phyloP scores from a whole-genome alignment of 768 basidiomycete species.

The Flagelloscypha sp. region DNA sequence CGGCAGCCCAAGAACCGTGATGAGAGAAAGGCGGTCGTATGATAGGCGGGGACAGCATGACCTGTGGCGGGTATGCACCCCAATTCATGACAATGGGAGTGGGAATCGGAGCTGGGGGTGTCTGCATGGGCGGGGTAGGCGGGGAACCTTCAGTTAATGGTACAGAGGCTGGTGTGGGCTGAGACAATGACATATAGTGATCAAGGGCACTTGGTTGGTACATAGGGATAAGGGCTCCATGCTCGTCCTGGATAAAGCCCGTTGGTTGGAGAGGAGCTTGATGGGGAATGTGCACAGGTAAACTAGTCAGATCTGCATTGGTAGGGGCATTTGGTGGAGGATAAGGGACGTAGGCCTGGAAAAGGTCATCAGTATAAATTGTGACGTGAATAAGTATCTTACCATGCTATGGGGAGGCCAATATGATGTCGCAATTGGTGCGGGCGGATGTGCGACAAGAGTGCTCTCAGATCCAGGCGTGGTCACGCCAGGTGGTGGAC shows the following conservation, averaged over 20 bases:
- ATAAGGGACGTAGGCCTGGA: conserved; percentile 44
- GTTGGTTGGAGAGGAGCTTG: conserved; percentile 57
- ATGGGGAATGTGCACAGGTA: conserved; percentile 11
- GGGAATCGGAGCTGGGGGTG: no score
- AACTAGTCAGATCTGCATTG: conserved; percentile 11
- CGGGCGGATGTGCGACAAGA: conserved; percentile 24
- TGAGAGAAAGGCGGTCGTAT: no score
- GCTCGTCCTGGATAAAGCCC: conserved; percentile 66
- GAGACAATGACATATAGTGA: conserved; percentile 52
- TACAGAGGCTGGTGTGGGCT: conserved; percentile 17
- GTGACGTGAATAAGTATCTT: conserved; percentile 1
- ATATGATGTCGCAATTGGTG: no score
- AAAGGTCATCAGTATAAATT: conserved; percentile 3
- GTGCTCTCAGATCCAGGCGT: conserved; percentile 24
- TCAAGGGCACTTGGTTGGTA: conserved; percentile 66
- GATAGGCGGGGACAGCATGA: no score
- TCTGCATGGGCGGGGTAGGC: no score
- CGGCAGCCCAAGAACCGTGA: no score
- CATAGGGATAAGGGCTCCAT: conserved; percentile 62
- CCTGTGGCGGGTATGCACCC: no score
- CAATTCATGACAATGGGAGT: no score
- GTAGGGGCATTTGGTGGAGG: conserved; percentile 28
- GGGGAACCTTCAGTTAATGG: no score
- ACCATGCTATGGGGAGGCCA: no score
- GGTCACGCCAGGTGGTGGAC: conserved; percentile 25